Evolutionary conservation across 805 yeast genomes (phyloP), one percentile per base, ranked within the genome.

Genomic region (Yarrowia divulgata): DNA sequence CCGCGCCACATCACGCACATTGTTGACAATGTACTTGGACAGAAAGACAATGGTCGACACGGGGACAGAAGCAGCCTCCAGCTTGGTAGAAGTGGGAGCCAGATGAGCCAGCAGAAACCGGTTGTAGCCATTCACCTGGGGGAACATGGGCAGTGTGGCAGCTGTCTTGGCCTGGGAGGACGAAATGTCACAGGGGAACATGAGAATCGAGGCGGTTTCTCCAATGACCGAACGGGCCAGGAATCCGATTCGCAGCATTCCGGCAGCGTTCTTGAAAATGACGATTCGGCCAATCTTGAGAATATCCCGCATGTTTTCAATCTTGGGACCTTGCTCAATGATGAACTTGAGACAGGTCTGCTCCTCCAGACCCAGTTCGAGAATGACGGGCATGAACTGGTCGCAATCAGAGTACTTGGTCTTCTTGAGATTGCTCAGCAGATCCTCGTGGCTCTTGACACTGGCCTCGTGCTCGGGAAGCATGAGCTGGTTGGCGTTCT

Each of bases 391-490:
- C 37, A 89, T 75, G 57, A 83, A 86, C 1, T 74, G 76, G 7
- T 81, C 81, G 48, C 84, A 79, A 6, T 40, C 55, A 23, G 13
- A 13, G 23, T 48, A 63, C 8, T 14, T 19, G 16, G 8, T 14
- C 46, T 63, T 71, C 50, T 80, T 78, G 39, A 84, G 69, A 2
- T 74, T 73, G 8, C 77, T 73, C 46, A 91, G 77, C 52, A 85
- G 79, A 8, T 79, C 81, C 57, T 86, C 84, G 46, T 88, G 80
- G 50, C 80, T 80, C 60, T 85, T 82, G 35, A 92, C 86, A 71
- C 85, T 84, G 74, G 85, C 83, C 77, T 93, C 89, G 75, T 91
- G 95, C 72, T 93, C 96, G 0, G 98, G 98, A 67, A 92, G 79
- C 73, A 93, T 79, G 0, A 92, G 86, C 76, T 94, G 98, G 0